Evolutionary conservation across 345 rosid species (phyloP).

Genomic region (Hibiscus trionum): DNA sequence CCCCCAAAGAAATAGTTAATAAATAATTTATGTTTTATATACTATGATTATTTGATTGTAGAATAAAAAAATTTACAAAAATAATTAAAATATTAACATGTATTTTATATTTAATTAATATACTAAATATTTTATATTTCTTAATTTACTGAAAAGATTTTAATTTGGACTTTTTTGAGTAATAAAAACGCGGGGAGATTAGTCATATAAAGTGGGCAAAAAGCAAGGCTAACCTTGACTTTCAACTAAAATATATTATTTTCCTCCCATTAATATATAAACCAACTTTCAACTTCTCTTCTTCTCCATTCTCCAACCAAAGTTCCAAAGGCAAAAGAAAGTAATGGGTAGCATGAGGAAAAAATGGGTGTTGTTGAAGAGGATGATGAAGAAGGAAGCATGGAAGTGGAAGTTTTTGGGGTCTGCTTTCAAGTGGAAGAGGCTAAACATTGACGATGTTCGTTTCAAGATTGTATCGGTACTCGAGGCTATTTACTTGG

Average conservation of each 20-base stretch:
- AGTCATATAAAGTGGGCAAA: neutral
- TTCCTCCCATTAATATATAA: constrained; percentile 4
- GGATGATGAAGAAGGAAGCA: constrained; percentile 22
- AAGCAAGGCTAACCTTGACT: neutral
- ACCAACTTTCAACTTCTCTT: neutral
- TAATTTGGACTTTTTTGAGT: neutral
- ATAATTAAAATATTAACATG: too few species aligned
- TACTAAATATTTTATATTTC: too few species aligned
- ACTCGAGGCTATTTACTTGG: constrained; percentile 36
- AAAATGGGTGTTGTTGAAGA: constrained; percentile 22
- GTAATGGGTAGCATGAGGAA: constrained; percentile 6
- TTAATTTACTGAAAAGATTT: too few species aligned
- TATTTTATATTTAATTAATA: too few species aligned
- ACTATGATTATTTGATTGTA: too few species aligned
- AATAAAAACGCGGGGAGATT: constrained; percentile 20
- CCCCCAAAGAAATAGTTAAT: too few species aligned
- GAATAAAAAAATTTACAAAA: too few species aligned
- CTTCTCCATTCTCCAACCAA: neutral
- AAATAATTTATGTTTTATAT: too few species aligned
- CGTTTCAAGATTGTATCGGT: constrained; percentile 33
- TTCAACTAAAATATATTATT: neutral
- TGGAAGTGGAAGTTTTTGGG: constrained; percentile 28
- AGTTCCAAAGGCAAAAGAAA: neutral
- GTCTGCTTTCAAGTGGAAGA: constrained; percentile 36
- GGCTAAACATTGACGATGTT: constrained; percentile 25